These are phyloP conservation scores for Lepidium campestre DNA, from an alignment of 441 rosid species.

Conservation along the genomic window DNA sequence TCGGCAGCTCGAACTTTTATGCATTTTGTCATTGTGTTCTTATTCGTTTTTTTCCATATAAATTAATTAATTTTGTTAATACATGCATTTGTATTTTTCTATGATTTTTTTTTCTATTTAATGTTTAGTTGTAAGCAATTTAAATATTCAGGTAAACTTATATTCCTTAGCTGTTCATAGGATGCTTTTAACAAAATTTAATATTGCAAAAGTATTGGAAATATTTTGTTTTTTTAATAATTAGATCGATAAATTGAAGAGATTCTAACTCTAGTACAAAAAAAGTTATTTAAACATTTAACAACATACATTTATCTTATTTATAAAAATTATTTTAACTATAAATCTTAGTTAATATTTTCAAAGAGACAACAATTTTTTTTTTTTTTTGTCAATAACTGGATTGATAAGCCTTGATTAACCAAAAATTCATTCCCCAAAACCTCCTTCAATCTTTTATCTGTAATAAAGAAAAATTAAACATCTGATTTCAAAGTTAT, in stretches of 20 bases:
- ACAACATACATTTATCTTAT: no score
- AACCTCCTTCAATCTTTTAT: no score
- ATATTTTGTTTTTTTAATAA: no score
- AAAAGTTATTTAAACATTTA: no score
- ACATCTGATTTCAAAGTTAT: no score
- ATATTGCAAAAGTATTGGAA: not conserved
- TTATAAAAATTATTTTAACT: no score
- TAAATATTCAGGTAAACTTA: not conserved
- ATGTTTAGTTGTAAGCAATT: not conserved
- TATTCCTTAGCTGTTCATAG: not conserved
- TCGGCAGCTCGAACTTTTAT: conserved; percentile 19
- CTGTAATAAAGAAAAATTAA: no score
- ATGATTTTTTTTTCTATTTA: not conserved
- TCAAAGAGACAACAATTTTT: not conserved
- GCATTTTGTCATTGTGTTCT: conserved; percentile 1
- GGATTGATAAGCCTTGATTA: no score
- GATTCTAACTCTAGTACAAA: no score
- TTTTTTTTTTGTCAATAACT: no score
- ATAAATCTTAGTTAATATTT: not conserved
- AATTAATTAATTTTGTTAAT: not conserved
- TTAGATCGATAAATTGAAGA: no score
- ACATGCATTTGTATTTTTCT: not conserved
- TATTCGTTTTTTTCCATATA: not conserved
- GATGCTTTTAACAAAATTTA: not conserved
- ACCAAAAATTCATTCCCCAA: no score